A percentile compares a stretch with the other conserved stretches of the same genome.
phyloP scores from a whole-genome alignment of 495 filamentous ascomycete genomes.

The Hypoxylon lenormandii region DNA sequence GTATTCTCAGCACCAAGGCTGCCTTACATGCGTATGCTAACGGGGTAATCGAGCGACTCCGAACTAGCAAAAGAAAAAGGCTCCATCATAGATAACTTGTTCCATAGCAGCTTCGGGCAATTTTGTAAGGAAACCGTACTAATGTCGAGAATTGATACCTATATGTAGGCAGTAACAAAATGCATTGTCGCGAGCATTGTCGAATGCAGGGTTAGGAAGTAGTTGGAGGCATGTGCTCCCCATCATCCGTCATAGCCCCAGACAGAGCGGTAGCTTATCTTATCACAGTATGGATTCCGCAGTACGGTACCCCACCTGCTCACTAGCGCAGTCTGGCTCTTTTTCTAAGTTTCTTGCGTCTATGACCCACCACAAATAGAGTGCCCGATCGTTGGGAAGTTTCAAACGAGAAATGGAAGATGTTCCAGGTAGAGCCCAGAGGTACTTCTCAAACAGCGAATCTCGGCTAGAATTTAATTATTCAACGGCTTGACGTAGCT shows the following conservation, averaged over 20 bases:
- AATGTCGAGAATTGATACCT: background rate
- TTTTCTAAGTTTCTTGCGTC: too few species aligned
- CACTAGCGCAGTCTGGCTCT: too few species aligned
- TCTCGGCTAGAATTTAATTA: too few species aligned
- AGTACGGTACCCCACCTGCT: background rate
- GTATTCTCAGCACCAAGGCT: constrained; percentile 6
- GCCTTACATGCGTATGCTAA: constrained; percentile 83
- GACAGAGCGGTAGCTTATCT: background rate
- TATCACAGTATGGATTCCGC: background rate
- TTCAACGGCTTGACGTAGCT: too few species aligned
- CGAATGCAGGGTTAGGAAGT: background rate
- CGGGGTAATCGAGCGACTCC: constrained; percentile 76
- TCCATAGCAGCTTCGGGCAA: constrained; percentile 17
- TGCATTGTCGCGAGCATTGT: constrained; percentile 2
- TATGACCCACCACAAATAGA: constrained; percentile 4
- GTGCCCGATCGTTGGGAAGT: constrained; percentile 26
- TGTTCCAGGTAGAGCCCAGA: too few species aligned
- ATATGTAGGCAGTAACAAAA: background rate
- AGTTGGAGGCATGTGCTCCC: background rate
- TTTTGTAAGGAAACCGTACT: background rate
- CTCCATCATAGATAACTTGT: constrained; percentile 72
- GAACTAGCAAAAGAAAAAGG: constrained; percentile 94
- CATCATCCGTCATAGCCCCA: background rate
- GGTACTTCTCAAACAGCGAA: too few species aligned
- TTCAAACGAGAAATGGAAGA: too few species aligned